Percentiles rank a stretch among this genome's conserved stretches.
These are phyloP conservation scores for Chytriomyces sp. DNA, from an alignment of 192 early-diverging fungal genomes.

Conservation along the genomic window DNA sequence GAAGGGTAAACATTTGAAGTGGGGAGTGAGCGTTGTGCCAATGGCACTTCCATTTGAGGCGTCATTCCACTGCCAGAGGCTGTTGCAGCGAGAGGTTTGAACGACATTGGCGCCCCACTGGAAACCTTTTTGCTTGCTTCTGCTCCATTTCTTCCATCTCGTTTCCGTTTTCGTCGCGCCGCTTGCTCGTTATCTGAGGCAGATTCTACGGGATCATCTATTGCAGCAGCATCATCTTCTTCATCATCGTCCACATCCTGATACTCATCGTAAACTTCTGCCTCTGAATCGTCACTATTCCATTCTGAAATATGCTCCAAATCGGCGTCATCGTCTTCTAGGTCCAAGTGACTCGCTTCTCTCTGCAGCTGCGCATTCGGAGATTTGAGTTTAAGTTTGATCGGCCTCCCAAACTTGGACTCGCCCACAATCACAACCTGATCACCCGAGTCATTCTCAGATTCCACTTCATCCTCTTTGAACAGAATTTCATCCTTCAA, in stretches of 20 bases:
- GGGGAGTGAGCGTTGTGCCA: too few relatives aligned
- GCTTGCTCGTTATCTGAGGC: neutral
- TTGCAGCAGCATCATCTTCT: constrained; percentile 20
- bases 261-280: constrained; percentile 10
- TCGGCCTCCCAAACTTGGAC: neutral
- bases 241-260: constrained; percentile 19
- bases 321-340: neutral
- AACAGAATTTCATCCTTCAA: neutral
- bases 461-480: neutral
- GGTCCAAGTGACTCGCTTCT: neutral
- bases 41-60: too few relatives aligned
- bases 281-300: constrained; percentile 37
- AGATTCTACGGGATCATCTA: neutral
- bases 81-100: too few relatives aligned
- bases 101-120: neutral
- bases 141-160: neutral
- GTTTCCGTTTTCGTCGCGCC: neutral
- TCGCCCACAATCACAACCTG: neutral
- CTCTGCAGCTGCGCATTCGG: neutral
- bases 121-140: neutral
- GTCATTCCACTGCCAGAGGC: too few relatives aligned
- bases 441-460: neutral
- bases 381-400: neutral
- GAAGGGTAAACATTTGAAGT: neutral
- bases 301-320: constrained; percentile 37